Percentiles rank a stretch among this genome's conserved stretches.
These are phyloP conservation scores for Suhomyces sp. DNA, from an alignment of 805 yeast genomes.

Conservation along the genomic window DNA sequence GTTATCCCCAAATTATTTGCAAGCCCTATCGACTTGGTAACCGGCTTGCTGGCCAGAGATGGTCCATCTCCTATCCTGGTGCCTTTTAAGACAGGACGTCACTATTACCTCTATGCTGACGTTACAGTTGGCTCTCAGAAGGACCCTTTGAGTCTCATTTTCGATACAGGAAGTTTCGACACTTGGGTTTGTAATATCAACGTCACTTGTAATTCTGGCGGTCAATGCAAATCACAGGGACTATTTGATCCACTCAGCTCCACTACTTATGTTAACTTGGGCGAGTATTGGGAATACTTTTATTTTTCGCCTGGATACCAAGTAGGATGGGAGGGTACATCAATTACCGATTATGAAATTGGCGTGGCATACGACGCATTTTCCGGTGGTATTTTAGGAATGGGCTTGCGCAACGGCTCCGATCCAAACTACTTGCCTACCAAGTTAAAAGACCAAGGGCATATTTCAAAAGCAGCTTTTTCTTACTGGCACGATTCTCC, in stretches of 20 bases:
- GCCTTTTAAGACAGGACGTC: too few relatives aligned
- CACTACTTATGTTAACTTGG: background rate
- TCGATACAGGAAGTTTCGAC: background rate
- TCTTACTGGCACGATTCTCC: constrained; percentile 13
- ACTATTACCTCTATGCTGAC: background rate
- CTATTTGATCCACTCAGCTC: background rate
- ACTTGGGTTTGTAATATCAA: background rate
- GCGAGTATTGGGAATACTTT: background rate
- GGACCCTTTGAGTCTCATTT: background rate
- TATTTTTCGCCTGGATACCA: too few relatives aligned
- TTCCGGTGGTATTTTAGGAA: background rate
- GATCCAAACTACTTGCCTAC: constrained; percentile 9
- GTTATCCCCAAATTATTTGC: background rate
- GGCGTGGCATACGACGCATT: background rate
- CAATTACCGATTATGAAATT: background rate
- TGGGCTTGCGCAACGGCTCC: background rate
- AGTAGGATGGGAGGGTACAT: background rate
- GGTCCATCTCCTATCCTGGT: background rate
- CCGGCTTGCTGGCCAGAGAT: background rate
- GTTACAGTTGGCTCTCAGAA: background rate
- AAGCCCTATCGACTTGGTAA: background rate
- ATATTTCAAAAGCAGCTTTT: constrained; percentile 9
- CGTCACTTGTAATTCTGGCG: background rate
- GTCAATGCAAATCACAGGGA: background rate
- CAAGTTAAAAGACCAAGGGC: constrained; percentile 8